A percentile compares a stretch with the other conserved stretches of the same genome.
phyloP scores from a whole-genome alignment of 2,329 filamentous ascomycete genomes.

The Knoxdaviesia capensis region DNA sequence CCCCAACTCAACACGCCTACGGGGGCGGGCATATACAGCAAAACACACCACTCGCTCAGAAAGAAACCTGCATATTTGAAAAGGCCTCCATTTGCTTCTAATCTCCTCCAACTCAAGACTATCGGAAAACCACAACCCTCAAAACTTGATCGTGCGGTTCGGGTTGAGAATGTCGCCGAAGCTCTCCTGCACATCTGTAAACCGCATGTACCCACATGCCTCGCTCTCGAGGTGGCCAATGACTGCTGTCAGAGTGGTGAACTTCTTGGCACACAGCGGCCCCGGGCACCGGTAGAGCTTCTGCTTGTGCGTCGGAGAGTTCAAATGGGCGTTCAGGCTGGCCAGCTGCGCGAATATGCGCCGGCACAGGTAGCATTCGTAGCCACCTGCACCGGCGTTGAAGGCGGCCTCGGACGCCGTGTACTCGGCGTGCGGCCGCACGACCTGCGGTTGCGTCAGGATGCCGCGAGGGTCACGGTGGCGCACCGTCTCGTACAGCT shows the following conservation, averaged over 20 bases:
- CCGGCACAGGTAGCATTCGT: slow-evolving; percentile 22
- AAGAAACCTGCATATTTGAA: too few species aligned
- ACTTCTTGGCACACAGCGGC: slow-evolving; percentile 13
- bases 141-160: neutral
- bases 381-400: slow-evolving; percentile 15
- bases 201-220: slow-evolving; percentile 17
- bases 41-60: too few species aligned
- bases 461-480: slow-evolving; percentile 22
- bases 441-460: slow-evolving; percentile 31
- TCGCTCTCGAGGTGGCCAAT: slow-evolving; percentile 25
- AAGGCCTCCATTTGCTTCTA: too few species aligned
- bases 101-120: too few species aligned
- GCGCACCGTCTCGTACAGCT: slow-evolving; percentile 23
- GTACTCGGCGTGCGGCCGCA: slow-evolving; percentile 18
- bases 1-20: too few species aligned
- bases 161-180: neutral
- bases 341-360: slow-evolving; percentile 15
- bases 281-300: slow-evolving; percentile 20
- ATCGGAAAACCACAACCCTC: too few species aligned
- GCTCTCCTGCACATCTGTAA: slow-evolving; percentile 14
- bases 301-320: slow-evolving; percentile 27
- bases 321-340: slow-evolving; percentile 29
- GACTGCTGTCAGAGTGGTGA: slow-evolving; percentile 16
- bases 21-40: too few species aligned
- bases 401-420: slow-evolving; percentile 19